Evolutionary conservation across 345 rosid species (phyloP), one percentile per base, ranked within the genome.

Genomic region (Corymbia maculata): DNA sequence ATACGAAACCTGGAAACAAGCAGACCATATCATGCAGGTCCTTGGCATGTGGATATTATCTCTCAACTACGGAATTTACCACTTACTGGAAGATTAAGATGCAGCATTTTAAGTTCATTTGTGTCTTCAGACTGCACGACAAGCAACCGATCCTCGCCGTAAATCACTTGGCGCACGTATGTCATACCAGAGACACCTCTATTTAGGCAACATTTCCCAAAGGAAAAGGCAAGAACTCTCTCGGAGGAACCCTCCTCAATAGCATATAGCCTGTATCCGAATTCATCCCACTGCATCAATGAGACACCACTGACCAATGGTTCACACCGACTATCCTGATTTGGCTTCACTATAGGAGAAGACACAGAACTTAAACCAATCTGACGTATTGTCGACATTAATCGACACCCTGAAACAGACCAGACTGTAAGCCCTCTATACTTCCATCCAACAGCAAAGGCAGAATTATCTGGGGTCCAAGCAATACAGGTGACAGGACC

Each of bases 401-500:
- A 93, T 86, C 99, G 95, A 92, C 99, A 98, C 84, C 99, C 99
- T 88, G 99, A 97, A 21, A 98, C 94, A 50, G 99, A 98, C 99
- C 99, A 98, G 88, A 97, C 99, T 50, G 98, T 91, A 89, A 97
- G 97, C 80, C 99, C 99, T 94, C 99, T 95, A 89, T 91, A 92
- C 92, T 95, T 98, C 99, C 99, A 98, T 90, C 99, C 99, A 92
- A 98, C 98, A 53, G 99, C 98, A 93, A 98, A 97, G 92, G 99
- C 98, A 91, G 99, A 95, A 93, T 96, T 94, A 93, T 97, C 98
- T 88, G 98, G 99, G 57, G 99, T 97, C 99, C 99, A 98, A 85
- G 96, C 95, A 93, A 98, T 95, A 92, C 94, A 92, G 90, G 94
- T 95, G 88, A 98, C 99, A n/a, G 97, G 91, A 89, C 99, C 99